These are phyloP conservation scores for Musa troglodytarum DNA, from an alignment of 176 grass and related monocot genomes.

Conservation along the genomic window DNA sequence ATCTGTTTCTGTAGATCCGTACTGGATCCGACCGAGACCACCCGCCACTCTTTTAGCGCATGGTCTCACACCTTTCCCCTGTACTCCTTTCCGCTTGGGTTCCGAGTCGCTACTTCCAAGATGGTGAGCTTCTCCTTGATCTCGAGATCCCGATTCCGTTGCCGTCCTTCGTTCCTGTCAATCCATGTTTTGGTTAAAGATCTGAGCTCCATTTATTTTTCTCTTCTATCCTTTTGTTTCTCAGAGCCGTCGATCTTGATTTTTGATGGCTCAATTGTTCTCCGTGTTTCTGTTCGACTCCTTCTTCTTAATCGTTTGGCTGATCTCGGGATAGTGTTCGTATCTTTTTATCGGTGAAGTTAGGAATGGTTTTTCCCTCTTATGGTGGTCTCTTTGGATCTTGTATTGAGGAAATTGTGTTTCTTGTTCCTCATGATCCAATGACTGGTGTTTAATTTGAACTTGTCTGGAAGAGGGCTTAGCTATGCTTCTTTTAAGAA, in stretches of 20 bases:
- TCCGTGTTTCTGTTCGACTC: neutral
- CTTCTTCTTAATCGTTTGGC: neutral
- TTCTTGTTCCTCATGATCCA: neutral
- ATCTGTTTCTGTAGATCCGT: no score
- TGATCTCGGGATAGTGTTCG: neutral
- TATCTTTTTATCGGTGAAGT: neutral
- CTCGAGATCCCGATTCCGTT: no score
- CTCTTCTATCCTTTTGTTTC: no score
- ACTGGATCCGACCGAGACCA: no score
- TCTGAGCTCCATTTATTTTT: neutral
- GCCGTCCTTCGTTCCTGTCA: neutral
- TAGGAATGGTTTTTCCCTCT: neutral
- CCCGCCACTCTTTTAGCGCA: no score
- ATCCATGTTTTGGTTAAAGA: neutral
- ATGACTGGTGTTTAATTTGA: neutral
- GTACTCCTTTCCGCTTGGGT: neutral
- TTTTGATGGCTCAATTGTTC: no score
- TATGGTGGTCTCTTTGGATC: neutral
- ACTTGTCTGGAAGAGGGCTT: neutral
- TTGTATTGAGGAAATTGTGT: neutral
- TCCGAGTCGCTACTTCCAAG: neutral
- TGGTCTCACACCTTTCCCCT: no score
- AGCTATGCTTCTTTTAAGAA: neutral
- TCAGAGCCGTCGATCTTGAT: no score
- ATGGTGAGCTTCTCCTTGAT: neutral